Evolutionary conservation across 83 land plant genomes (phyloP).

Genomic region (Picea engelmannii): DNA sequence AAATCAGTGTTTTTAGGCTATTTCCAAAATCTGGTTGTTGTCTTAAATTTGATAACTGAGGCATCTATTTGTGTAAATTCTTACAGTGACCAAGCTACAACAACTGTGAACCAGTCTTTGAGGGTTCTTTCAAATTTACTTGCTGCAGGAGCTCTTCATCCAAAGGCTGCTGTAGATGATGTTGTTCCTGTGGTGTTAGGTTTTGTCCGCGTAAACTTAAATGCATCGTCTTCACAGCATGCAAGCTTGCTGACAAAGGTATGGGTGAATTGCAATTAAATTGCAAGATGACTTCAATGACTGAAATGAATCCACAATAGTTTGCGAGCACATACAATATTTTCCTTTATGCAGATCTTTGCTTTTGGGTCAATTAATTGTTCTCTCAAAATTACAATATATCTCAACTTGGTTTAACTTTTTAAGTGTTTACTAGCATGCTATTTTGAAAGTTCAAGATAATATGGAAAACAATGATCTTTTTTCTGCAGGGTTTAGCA

Average conservation of each 20-base stretch:
- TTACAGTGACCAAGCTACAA: conserved; percentile 73
- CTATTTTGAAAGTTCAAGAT: neutral
- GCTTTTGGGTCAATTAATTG: neutral
- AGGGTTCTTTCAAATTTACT: conserved; percentile 76
- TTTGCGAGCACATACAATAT: neutral
- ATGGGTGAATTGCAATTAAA: neutral
- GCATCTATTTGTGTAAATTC: neutral
- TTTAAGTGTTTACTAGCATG: neutral
- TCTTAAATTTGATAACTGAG: neutral
- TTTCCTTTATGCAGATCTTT: neutral
- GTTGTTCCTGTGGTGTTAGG: conserved; percentile 63
- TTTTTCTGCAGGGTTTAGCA: conserved; percentile 46
- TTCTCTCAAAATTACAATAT: neutral
- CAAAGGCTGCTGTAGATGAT: conserved; percentile 69
- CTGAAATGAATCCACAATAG: neutral
- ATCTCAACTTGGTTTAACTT: neutral
- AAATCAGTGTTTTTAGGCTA: no score
- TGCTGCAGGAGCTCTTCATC: conserved; percentile 68
- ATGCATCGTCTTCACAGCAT: conserved; percentile 39
- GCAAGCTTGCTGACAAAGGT: conserved; percentile 73
- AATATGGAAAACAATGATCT: neutral
- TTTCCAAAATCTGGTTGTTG: conserved; percentile 4
- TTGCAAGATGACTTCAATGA: neutral
- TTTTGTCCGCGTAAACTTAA: conserved; percentile 40
- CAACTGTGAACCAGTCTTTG: conserved; percentile 68